Conservation (phyloP, 495 filamentous ascomycete species). For the Trichoderma asperelloides region DNA sequence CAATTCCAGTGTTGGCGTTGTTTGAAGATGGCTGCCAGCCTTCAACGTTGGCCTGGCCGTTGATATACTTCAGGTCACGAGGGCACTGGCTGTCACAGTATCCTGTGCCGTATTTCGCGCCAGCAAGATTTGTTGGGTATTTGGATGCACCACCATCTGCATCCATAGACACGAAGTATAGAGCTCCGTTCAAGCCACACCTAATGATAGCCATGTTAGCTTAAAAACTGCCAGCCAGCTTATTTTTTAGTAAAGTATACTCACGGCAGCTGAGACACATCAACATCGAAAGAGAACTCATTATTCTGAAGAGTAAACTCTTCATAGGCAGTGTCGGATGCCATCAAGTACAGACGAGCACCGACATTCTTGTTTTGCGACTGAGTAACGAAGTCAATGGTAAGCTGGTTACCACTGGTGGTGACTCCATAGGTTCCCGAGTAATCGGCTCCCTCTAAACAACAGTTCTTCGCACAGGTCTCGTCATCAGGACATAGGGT, state of each 20-base stretch:
- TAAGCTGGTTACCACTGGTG: constrained; percentile 38
- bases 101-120: constrained; percentile 51
- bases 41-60: constrained; percentile 48
- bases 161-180: constrained; percentile 53
- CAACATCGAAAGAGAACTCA: constrained; percentile 55
- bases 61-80: constrained; percentile 44
- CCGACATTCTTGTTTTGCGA: constrained; percentile 40
- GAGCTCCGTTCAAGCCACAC: constrained; percentile 51
- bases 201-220: constrained; percentile 19
- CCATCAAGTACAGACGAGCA: constrained; percentile 50
- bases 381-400: constrained; percentile 48
- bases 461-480: constrained; percentile 37
- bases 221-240: constrained; percentile 9
- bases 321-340: constrained; percentile 41
- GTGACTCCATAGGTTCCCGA: constrained; percentile 37
- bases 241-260: not conserved
- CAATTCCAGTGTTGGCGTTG: constrained; percentile 51
- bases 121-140: constrained; percentile 47
- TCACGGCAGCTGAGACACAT: constrained; percentile 34
- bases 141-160: constrained; percentile 44
- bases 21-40: constrained; percentile 50
- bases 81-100: constrained; percentile 55
- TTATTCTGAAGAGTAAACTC: constrained; percentile 45
- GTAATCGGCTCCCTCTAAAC: constrained; percentile 42
- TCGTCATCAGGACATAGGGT: constrained; percentile 26